Base-by-base conservation (phyloP, 345 rosid genomes). In the Kernera saxatilis region DNA sequence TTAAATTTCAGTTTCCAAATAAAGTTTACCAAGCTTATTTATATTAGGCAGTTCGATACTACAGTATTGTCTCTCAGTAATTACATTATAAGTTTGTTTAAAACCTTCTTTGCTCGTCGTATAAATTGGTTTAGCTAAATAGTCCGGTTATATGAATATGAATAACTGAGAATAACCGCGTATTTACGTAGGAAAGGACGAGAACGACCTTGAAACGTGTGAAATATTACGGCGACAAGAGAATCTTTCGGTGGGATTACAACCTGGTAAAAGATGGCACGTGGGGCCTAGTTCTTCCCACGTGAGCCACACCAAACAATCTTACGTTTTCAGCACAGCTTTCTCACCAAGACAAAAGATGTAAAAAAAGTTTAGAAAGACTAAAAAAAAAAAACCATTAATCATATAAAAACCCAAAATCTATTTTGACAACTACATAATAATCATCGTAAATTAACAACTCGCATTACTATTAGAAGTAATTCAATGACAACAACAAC, bases 211-310 rank as follows among this genome's bases (percentile, higher is more conserved):
- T 67, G 15, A 8, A 45, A 8, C 36, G 26, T 27, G 29, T 25
- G 36, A 36, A 65, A 5, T 50, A 55, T 73, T 72, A 64, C 73
- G 67, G 64, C 68, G 52, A 73, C 71, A 73, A 53, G 77, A 25
- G 78, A 70, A 80, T 77, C 81, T 66, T 58, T 50, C 56, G 57
- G 64, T 60, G 79, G 76, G 73, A 69, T 59, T 69, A 45, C 69
- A 67, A 21, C 41, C 45, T 50, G 78, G 68, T 51, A 72, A 71
- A 71, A 60, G 56, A 52, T 54, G 18, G 45, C 40, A 32, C 49
- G 54, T 33, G 37, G 70, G 48, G 4, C 30, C 55, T 25, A 5
- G 29, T 32, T 11, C 0, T 33, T 19, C 11, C 52, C 77, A 72
- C 64, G 64, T 63, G 70, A 64, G 8, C 37, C 46, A 62, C 63